Evolutionary conservation across 2,329 filamentous ascomycete species (phyloP).

Genomic region (Aurifilum marmelostoma): DNA sequence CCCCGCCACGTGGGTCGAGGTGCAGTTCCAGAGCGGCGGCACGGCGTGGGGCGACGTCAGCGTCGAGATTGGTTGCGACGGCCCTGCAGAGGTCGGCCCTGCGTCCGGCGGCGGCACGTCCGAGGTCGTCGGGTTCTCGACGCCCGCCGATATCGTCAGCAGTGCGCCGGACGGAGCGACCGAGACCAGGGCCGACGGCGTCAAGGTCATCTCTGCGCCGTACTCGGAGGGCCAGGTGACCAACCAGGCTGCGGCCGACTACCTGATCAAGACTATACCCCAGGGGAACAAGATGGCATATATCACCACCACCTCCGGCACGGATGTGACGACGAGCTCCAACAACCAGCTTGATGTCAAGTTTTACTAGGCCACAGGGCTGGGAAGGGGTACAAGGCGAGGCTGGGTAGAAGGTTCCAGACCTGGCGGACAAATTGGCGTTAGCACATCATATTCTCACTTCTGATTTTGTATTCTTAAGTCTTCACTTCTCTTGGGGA

Average conservation of each 20-base stretch:
- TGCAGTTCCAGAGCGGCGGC: slow-evolving; percentile 24
- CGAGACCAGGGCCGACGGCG: slow-evolving; percentile 19
- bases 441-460: not conserved
- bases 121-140: slow-evolving; percentile 14
- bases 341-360: slow-evolving; percentile 24
- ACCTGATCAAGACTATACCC: slow-evolving; percentile 10
- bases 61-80: slow-evolving; percentile 24
- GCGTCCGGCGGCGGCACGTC: slow-evolving; percentile 8
- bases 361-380: slow-evolving; percentile 8
- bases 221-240: slow-evolving; percentile 14
- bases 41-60: slow-evolving; percentile 25
- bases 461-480: not conserved
- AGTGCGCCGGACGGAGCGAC: slow-evolving; percentile 9
- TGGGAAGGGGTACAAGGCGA: not conserved
- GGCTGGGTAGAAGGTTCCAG: not conserved
- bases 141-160: not conserved
- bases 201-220: slow-evolving; percentile 21
- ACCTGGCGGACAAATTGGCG: not conserved
- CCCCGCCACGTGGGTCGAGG: slow-evolving; percentile 26
- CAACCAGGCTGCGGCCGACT: slow-evolving; percentile 21
- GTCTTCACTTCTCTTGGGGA: not conserved
- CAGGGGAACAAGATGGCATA: slow-evolving; percentile 17
- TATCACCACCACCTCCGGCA: slow-evolving; percentile 16
- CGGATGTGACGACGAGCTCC: slow-evolving; percentile 22
- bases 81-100: slow-evolving; percentile 21